Percentiles rank a stretch among this genome's conserved stretches.
Evolutionary conservation across 2,329 filamentous ascomycete genomes (phyloP).

Genomic region (Alternaria hordeiaustralica): DNA sequence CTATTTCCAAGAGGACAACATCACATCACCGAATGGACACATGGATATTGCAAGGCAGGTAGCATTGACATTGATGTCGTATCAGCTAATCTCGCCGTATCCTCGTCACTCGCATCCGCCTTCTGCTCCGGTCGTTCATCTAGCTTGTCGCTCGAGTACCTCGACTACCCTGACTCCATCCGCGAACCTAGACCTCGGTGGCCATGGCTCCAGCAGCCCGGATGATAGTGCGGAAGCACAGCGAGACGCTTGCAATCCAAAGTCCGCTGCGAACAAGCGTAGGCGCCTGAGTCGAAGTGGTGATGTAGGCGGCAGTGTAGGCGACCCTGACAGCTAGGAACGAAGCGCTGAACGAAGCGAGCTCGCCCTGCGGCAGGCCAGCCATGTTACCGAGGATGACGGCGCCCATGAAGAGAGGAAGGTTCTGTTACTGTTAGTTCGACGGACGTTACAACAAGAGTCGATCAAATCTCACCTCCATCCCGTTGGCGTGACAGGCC

Average conservation of each 20-base stretch:
- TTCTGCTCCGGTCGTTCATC: not conserved
- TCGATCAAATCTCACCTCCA: constrained; percentile 40
- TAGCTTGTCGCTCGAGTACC: not conserved
- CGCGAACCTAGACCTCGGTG: not conserved
- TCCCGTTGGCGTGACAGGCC: constrained; percentile 54
- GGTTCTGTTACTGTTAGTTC: constrained; percentile 33
- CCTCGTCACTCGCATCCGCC: not conserved
- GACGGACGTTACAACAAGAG: not conserved
- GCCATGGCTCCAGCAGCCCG: constrained; percentile 32
- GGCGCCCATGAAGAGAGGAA: constrained; percentile 54
- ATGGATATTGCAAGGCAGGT: not conserved
- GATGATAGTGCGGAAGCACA: constrained; percentile 33
- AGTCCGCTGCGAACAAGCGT: constrained; percentile 27
- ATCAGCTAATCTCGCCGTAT: not conserved
- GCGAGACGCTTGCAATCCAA: constrained; percentile 22
- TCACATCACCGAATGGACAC: not conserved
- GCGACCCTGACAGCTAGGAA: constrained; percentile 47
- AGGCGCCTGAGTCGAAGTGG: constrained; percentile 29
- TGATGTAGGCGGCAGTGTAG: constrained; percentile 51
- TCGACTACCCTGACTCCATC: not conserved
- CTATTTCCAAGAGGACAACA: not conserved
- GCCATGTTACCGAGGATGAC: constrained; percentile 54
- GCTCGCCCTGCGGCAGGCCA: constrained; percentile 38
- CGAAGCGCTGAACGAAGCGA: constrained; percentile 45
- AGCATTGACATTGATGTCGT: not conserved